Base-by-base conservation (phyloP, 176 grass and related monocot species). In the barley (Hordeum vulgare) region DNA sequence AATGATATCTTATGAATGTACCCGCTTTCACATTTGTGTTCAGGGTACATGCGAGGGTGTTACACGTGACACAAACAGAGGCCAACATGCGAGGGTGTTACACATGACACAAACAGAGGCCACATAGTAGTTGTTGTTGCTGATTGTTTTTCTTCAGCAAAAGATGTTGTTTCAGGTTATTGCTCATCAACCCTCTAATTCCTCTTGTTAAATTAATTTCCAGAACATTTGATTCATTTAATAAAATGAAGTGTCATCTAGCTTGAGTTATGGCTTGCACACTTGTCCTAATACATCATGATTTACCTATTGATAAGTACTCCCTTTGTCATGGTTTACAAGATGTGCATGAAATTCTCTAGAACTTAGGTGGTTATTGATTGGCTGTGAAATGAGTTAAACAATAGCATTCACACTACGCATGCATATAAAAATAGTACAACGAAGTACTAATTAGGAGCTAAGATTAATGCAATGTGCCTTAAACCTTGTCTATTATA, bases 91-190 rank as follows among this genome's bases (percentile, higher is more conserved):
- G 93, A 95, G 89, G 96, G 95, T 89, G 93, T 95, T 73, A 89
- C 93, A 5, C 89, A 85, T 90, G 96, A 98, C 84, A 98, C 91
- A 42, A 96, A 98, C 59, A 88, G 91, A 89, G 96, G 93, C 20
- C 93, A 96, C 83, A 98, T 87, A 60, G 93, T 96, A 62, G 83
- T 81, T 75, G 93, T 93, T 85, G 96, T 98, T 80, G 96, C 93
- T 74, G 93, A 98, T 79, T 98, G 93, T 77, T 98, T 98, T 87
- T 95, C 91, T 88, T 93, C 95, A 65, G 96, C 93, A 69, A 98
- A 98, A 88, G 93, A 98, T 96, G 96, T 93, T 66, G 96, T 98
- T 98, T 92, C 96, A 98, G 87, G 96, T 98, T 23, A 39, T 73
- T 61, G 24, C 36, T 79, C 34, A 1, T 36, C 35, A 3, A 17